Base-by-base conservation (phyloP, 2,329 filamentous ascomycete species). In the Fusarium nematophilum region DNA sequence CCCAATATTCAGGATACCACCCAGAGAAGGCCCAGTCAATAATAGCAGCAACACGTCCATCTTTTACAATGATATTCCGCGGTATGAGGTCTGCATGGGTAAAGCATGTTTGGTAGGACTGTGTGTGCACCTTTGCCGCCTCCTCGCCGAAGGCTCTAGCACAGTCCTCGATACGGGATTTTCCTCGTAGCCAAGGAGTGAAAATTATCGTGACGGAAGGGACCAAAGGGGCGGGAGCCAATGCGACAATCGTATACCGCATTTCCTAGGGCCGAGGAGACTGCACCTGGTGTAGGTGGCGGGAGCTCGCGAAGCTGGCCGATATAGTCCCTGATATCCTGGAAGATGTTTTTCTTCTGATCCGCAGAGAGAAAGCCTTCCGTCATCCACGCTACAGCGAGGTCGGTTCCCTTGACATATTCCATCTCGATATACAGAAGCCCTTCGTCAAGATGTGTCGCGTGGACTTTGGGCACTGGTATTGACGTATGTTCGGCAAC, bases 1-100 rank as follows among this genome's bases (percentile, higher is more conserved):
- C 71, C 71, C 68, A 74, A 53, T 73, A 72, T 45, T 73, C 70
- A 2, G 70, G 72, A 53, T 73, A 73, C 69, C 72, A 74, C 48
- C 76, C 75, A 3, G 75, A 54, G 59, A 70, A 70, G 5, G 30
- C 71, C 69, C 70, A 74, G 43, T 74, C 71, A 33, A 75, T 64
- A n/a, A 72, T 66, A 4, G 67, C 69, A 37, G 53, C 64, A 6
- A 73, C 54, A 14, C 61, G 68, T 9, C 67, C 66, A 7, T 48
- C 23, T 5, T 53, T 56, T 5, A 73, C 65, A 4, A 74, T 68
- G 15, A 73, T 70, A 38, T 73, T 73, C 29, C 65, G 58, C 14
- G 64, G 60, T 2, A 43, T 52, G 5, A 72, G 47, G 21, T 73
- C 69, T 11, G 56, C 68, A 39, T 74, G 68, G 3, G 70, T 63